A percentile compares a stretch with the other conserved stretches of the same genome.
Conservation (phyloP, 1,284 basidiomycete species). For the Ganoderma leucocontextum region DNA sequence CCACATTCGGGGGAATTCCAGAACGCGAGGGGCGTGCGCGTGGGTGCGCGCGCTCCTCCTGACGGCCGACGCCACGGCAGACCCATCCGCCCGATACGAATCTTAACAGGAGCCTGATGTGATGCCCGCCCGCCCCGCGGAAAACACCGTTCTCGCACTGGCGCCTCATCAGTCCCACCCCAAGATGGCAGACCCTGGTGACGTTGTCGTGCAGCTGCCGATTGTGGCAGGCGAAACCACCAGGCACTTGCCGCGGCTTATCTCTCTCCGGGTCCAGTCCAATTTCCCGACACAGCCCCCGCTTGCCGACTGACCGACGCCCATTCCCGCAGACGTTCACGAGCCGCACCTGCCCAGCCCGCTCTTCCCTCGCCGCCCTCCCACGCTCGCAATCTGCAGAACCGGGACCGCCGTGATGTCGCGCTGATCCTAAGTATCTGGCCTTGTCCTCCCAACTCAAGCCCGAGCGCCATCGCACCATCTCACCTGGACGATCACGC, state of each 20-base stretch:
- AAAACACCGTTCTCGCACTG: slow-evolving; percentile 24
- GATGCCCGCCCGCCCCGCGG: slow-evolving; percentile 26
- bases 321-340: slow-evolving; percentile 1
- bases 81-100: not conserved
- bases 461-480: slow-evolving; percentile 1
- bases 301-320: slow-evolving; percentile 15
- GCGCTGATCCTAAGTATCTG: slow-evolving; percentile 14
- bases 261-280: slow-evolving; percentile 22
- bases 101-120: not conserved
- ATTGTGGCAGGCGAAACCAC: not conserved
- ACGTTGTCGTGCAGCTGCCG: slow-evolving; percentile 17
- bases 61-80: not conserved
- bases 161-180: slow-evolving; percentile 6
- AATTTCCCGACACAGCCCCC: slow-evolving; percentile 23
- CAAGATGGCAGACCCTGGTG: slow-evolving; percentile 23
- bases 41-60: slow-evolving; percentile 1
- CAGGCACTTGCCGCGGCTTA: slow-evolving; percentile 17
- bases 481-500: slow-evolving; percentile 4
- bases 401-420: slow-evolving; percentile 17
- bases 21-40: slow-evolving; percentile 15
- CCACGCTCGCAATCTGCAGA: not conserved
- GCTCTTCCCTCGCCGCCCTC: not conserved
- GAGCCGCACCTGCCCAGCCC: not conserved
- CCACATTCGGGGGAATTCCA: slow-evolving; percentile 26
- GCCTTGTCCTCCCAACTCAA: not conserved